A percentile compares a stretch with the other conserved stretches of the same genome.
These are phyloP conservation scores for Paraurostyla sp. DNA, from an alignment of 73 alveolate genomes.

Conservation along the genomic window DNA sequence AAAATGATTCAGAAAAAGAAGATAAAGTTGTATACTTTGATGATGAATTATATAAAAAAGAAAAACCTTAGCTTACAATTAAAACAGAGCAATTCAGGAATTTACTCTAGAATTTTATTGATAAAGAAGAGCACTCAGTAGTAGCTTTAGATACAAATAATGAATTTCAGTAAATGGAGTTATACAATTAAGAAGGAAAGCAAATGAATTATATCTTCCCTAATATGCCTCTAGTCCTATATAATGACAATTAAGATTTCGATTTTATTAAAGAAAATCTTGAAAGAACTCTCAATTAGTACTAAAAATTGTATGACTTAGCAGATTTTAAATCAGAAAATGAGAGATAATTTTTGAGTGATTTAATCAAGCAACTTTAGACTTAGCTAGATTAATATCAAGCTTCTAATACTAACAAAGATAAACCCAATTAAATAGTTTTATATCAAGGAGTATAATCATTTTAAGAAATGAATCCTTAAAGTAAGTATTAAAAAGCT, in stretches of 20 bases:
- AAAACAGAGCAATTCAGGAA: slow-evolving; percentile 28
- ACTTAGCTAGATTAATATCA: neutral
- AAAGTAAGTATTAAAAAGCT: slow-evolving; percentile 6
- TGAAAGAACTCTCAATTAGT: neutral
- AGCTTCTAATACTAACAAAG: neutral
- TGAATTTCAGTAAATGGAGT: neutral
- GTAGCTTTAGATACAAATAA: neutral
- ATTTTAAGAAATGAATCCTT: neutral
- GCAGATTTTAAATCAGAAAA: slow-evolving; percentile 50
- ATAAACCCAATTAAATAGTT: neutral
- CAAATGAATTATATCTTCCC: neutral
- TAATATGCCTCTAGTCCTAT: slow-evolving; percentile 19
- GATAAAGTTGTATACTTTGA: slow-evolving; percentile 21
- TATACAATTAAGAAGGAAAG: neutral
- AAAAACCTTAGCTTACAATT: neutral
- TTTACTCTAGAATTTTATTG: slow-evolving; percentile 31
- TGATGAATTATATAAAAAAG: slow-evolving; percentile 43
- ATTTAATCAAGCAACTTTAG: neutral
- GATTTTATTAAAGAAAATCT: neutral
- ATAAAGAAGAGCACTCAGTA: neutral
- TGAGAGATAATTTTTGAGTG: slow-evolving; percentile 22
- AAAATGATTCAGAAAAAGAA: neutral
- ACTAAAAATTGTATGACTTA: slow-evolving; percentile 14
- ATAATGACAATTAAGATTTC: neutral
- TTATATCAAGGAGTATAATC: slow-evolving; percentile 19